phyloP scores from a whole-genome alignment of 179 eudicot species.

The Beta corolliflora region DNA sequence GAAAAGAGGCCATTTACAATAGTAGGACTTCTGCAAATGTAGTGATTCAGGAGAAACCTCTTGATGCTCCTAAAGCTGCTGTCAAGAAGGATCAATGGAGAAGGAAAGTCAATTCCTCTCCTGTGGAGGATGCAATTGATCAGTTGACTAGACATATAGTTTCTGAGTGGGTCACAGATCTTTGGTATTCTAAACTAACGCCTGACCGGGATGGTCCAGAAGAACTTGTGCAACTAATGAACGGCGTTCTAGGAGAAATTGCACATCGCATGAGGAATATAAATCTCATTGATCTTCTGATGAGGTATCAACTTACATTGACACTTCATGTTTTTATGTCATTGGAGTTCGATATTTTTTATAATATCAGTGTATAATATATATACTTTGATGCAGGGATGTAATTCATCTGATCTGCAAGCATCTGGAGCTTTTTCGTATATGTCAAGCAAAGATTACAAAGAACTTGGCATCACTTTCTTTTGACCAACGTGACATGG shows the following conservation, averaged over 20 bases:
- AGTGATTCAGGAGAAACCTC: slow-evolving; percentile 44
- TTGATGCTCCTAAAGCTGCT: slow-evolving; percentile 42
- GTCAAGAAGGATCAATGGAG: slow-evolving; percentile 71
- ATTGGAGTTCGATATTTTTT: neutral
- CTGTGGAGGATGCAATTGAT: slow-evolving; percentile 88
- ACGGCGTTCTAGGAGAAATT: slow-evolving; percentile 86
- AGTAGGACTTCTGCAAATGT: slow-evolving; percentile 47
- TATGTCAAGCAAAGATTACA: slow-evolving; percentile 69
- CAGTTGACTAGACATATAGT: slow-evolving; percentile 81
- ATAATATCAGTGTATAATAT: slow-evolving; percentile 20
- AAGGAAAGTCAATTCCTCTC: slow-evolving; percentile 80
- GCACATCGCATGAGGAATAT: slow-evolving; percentile 72
- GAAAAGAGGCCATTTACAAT: slow-evolving; percentile 78
- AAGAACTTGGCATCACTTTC: slow-evolving; percentile 51
- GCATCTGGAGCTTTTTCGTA: slow-evolving; percentile 82
- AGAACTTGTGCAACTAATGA: slow-evolving; percentile 78
- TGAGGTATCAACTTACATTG: slow-evolving; percentile 54
- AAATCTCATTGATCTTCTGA: slow-evolving; percentile 87
- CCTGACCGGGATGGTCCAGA: slow-evolving; percentile 95
- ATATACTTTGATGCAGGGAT: slow-evolving; percentile 65
- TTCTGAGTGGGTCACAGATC: slow-evolving; percentile 97
- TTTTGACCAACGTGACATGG: slow-evolving; percentile 67
- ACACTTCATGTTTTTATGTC: slow-evolving; percentile 21
- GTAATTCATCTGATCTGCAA: slow-evolving; percentile 66
- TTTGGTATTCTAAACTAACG: slow-evolving; percentile 89